Conservation (phyloP, 2,329 filamentous ascomycete species). For the Fusarium sterilihyphosum region DNA sequence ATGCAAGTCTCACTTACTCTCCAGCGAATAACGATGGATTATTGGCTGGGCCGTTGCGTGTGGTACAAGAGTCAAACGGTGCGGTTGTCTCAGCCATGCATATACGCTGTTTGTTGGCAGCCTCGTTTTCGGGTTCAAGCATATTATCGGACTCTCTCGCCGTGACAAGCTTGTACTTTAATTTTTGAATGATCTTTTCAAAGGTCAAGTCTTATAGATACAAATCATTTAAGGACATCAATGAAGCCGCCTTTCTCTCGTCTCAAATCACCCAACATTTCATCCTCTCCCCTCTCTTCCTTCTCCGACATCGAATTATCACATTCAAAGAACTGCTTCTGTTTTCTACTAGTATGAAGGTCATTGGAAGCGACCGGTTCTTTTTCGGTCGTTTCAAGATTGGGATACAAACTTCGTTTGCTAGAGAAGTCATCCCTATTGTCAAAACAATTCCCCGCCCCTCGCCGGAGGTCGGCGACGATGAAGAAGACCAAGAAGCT, state of each 20-base stretch:
- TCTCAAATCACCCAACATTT: not conserved
- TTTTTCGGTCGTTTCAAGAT: not conserved
- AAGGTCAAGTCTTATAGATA: not conserved
- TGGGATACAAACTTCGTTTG: not conserved
- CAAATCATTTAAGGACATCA: not conserved
- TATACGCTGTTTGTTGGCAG: not conserved
- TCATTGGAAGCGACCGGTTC: rapidly evolving
- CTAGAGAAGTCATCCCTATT: not conserved
- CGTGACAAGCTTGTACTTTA: not conserved
- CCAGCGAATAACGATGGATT: too few species aligned
- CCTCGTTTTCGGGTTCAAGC: not conserved
- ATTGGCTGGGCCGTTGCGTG: not conserved
- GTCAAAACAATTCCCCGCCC: not conserved
- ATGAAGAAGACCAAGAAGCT: not conserved
- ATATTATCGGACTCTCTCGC: not conserved
- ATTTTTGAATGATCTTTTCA: not conserved
- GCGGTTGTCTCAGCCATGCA: not conserved
- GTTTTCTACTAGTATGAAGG: not conserved
- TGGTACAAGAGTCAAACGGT: not conserved
- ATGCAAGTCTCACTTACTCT: not conserved
- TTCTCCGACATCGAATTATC: not conserved
- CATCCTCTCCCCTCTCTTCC: not conserved
- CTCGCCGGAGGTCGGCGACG: not conserved
- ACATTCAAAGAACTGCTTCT: not conserved
- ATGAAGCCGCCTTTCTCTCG: not conserved